These are phyloP conservation scores for Vitis labrusca DNA, from an alignment of 164 flowering plant genomes.

Conservation along the genomic window DNA sequence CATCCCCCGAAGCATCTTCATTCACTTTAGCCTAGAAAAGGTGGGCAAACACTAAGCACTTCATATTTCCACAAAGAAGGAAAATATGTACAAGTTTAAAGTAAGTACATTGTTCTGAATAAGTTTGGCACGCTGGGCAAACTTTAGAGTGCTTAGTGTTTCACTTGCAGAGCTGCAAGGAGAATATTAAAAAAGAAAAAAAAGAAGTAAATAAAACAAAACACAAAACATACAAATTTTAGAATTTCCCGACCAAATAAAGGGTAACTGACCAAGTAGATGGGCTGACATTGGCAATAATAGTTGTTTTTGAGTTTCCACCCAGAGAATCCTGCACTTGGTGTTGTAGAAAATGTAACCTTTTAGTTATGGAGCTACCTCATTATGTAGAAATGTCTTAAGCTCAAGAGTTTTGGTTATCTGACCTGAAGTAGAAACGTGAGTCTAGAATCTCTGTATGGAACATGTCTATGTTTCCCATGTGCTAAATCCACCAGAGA, in stretches of 20 bases:
- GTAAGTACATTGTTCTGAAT: conserved; percentile 80
- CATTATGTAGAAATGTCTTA: conserved; percentile 2
- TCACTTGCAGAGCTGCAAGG: conserved; percentile 74
- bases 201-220: not conserved
- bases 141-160: conserved; percentile 85
- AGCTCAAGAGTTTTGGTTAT: conserved; percentile 1
- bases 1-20: conserved; percentile 89
- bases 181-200: conserved; percentile 8
- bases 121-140: conserved; percentile 92
- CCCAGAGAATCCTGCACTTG: conserved; percentile 84
- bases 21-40: conserved; percentile 77
- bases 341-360: conserved; percentile 3
- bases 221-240: not conserved
- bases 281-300: conserved; percentile 89
- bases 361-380: not conserved
- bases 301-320: conserved; percentile 90
- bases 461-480: conserved; percentile 88
- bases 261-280: conserved; percentile 54
- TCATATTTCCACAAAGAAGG: not conserved
- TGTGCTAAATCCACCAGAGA: conserved; percentile 83
- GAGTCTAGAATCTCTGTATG: conserved; percentile 91
- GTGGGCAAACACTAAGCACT: not conserved
- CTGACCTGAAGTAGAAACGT: conserved; percentile 91
- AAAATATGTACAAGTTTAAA: conserved; percentile 9
- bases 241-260: conserved; percentile 4